These are phyloP conservation scores for Boletus edulis DNA, from an alignment of 768 basidiomycete species.

Conservation along the genomic window DNA sequence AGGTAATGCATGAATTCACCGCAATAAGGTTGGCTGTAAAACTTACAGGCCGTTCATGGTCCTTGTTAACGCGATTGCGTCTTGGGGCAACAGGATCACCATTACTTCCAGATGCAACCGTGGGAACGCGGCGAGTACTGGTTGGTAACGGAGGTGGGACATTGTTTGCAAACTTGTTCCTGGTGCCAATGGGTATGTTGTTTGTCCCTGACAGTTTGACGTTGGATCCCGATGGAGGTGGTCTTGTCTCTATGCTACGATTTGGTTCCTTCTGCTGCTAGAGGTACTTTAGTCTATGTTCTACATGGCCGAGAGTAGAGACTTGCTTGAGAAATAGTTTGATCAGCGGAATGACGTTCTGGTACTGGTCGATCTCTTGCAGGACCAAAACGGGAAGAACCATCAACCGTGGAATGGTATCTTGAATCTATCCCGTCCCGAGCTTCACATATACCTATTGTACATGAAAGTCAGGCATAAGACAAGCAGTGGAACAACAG, in stretches of 20 bases:
- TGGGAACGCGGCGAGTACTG: neutral
- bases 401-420: conserved; percentile 17
- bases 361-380: conserved; percentile 15
- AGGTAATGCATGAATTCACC: conserved; percentile 7
- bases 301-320: neutral
- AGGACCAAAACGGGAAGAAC: conserved; percentile 12
- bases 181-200: conserved; percentile 29
- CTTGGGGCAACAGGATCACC: conserved; percentile 20
- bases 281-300: neutral
- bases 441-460: conserved; percentile 17
- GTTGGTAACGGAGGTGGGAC: neutral
- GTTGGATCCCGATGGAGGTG: conserved; percentile 13
- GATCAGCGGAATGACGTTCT: conserved; percentile 22
- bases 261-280: conserved; percentile 19
- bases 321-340: conserved; percentile 17
- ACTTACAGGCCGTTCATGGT: conserved; percentile 26
- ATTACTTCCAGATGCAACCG: conserved; percentile 12
- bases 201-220: conserved; percentile 33
- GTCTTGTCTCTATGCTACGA: conserved; percentile 14
- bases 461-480: neutral
- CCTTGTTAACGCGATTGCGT: conserved; percentile 15
- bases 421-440: conserved; percentile 19
- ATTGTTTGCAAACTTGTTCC: conserved; percentile 23
- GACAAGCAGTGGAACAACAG: neutral
- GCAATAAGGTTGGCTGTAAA: neutral